A percentile compares a stretch with the other conserved stretches of the same genome.
These are phyloP conservation scores for Elsinoe arachidis DNA, from an alignment of 2,329 filamentous ascomycete species.

Conservation along the genomic window DNA sequence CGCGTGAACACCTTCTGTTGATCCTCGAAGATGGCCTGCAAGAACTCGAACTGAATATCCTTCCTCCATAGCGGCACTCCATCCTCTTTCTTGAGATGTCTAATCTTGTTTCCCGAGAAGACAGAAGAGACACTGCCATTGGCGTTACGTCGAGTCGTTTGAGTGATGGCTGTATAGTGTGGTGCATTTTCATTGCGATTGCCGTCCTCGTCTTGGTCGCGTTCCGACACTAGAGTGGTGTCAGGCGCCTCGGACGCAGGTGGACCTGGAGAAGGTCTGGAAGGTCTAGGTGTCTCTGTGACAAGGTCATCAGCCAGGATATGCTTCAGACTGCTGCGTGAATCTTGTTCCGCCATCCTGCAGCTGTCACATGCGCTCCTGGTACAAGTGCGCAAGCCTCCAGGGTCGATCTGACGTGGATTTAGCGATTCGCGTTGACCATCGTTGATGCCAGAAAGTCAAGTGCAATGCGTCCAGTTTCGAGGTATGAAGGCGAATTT, in stretches of 20 bases:
- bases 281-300: slow-evolving; percentile 8
- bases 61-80: slow-evolving; percentile 78
- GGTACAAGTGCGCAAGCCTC: not conserved
- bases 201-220: slow-evolving; percentile 13
- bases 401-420: not conserved
- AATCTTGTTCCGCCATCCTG: slow-evolving; percentile 16
- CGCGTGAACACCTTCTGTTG: slow-evolving; percentile 76
- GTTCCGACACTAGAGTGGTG: not conserved
- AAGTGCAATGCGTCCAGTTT: too few relatives aligned
- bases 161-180: slow-evolving; percentile 41
- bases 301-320: slow-evolving; percentile 23
- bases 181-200: slow-evolving; percentile 20
- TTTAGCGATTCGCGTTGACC: too few relatives aligned
- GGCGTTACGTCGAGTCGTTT: slow-evolving; percentile 50
- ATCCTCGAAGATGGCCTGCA: slow-evolving; percentile 71
- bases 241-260: not conserved
- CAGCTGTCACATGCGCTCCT: not conserved
- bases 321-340: slow-evolving; percentile 19
- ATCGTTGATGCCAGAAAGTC: too few relatives aligned
- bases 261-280: slow-evolving; percentile 7
- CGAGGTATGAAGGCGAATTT: too few relatives aligned
- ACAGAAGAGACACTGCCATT: slow-evolving; percentile 58
- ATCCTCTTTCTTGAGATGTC: slow-evolving; percentile 81
- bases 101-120: slow-evolving; percentile 66
- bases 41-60: slow-evolving; percentile 83